Conservation (phyloP, 2,329 filamentous ascomycete species). For the Trichoderma hamatum region DNA sequence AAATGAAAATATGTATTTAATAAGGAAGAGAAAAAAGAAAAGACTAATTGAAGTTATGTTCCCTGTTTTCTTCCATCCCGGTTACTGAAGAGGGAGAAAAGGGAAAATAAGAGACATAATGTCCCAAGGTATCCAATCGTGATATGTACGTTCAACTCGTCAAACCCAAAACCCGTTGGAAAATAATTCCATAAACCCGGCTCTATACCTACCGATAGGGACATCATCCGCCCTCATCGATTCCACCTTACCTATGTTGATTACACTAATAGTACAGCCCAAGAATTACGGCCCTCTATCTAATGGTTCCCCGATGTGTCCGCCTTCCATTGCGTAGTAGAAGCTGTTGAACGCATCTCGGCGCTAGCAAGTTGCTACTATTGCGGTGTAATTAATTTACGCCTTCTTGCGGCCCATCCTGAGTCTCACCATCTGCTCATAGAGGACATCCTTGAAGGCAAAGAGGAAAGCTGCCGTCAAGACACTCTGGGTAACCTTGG, state of each 20-base stretch:
- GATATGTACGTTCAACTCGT: constrained; percentile 4
- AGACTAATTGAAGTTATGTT: not conserved
- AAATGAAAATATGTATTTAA: not conserved
- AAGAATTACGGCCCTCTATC: not conserved
- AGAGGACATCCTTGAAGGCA: constrained; percentile 96
- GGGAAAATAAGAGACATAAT: not conserved
- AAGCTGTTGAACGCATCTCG: constrained; percentile 26
- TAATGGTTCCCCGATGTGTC: not conserved
- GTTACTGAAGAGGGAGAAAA: not conserved
- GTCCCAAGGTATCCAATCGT: constrained; percentile 4
- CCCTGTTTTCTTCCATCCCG: not conserved
- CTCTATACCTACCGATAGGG: not conserved
- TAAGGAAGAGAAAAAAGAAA: not conserved
- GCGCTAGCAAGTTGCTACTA: not conserved
- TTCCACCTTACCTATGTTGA: constrained; percentile 1
- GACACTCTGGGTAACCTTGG: constrained; percentile 96
- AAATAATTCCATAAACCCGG: not conserved
- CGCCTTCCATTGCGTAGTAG: constrained; percentile 15
- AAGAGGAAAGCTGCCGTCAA: constrained; percentile 95
- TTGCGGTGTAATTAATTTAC: not conserved
- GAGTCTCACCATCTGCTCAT: constrained; percentile 75
- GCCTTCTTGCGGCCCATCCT: constrained; percentile 51
- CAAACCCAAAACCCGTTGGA: not conserved
- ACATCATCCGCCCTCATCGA: not conserved
- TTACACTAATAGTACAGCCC: constrained; percentile 18